Evolutionary conservation across 192 early-diverging fungal species (phyloP), one percentile per base, ranked within the genome.

Genomic region (Entophlyctis helioformis): DNA sequence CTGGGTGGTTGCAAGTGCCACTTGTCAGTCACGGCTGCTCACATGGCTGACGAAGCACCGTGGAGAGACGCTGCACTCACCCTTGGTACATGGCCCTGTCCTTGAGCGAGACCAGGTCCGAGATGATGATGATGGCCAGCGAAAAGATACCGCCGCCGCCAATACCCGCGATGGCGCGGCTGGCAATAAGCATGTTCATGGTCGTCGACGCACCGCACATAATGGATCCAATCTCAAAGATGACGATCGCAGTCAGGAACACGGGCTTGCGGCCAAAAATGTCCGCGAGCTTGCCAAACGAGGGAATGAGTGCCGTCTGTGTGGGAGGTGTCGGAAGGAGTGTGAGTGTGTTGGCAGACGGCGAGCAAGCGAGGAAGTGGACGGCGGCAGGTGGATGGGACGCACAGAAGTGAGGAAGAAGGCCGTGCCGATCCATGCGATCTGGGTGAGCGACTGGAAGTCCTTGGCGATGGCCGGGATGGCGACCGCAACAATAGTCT

Each of bases 201-300:
- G 18, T 37, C n/a, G 12, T 50, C 1, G 87, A 75, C 11, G 74
- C 59, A 12, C 86, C 92, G 54, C 90, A 90, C 12, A 89, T 53
- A 2, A 85, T 45, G 0, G 82, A 85, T 1, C 90, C 90, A 3
- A 80, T 31, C 44, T 78, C 70, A 53, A 96, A 96, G 24, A 88
- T 54, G 25, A 66, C 36, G 29, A 87, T 74, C 1, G 86, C 78
- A 15, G 74, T 56, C 0, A 89, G 56, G 25, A 94, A 70, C 18
- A 79, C 72, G 19, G 62, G 41, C 48, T 86, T 81, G 16, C 87
- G 71, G 25, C 88, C 91, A 64, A 95, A 82, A 49, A 94, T 91
- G 51, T 94, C 91, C 25, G 85, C 76, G 45, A 94, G 69, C 49
- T 85, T 83, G 34, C 80, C 86, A 54, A 90, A 89, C 11, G 68